Base-by-base conservation (phyloP, 345 rosid species). In the Sisymbrium altissimum region DNA sequence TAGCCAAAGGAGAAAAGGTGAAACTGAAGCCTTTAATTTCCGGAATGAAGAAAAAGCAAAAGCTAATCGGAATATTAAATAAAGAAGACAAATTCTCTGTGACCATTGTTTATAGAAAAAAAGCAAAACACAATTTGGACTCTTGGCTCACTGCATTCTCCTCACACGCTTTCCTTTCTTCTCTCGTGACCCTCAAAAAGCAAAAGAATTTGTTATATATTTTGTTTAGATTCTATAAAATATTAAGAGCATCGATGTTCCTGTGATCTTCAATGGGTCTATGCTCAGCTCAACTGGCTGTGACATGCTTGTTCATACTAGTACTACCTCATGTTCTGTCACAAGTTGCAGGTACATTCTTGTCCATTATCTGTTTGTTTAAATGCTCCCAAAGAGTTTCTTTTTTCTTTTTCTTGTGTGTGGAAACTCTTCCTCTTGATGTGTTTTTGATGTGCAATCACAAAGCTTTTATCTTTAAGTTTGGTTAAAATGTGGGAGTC, bases 331-430 rank as follows among this genome's bases (percentile, higher is more conserved):
- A 61, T 75, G 84, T 68, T 73, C 33, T 68, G 21, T 81, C 83
- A 50, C 96, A 89, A 81, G 81, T 86, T 48, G 36, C 86, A 84
- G 92, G 92, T 87, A 81, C 53, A 76, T 61, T 63, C 40, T n/a
- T 65, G 64, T 40, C 17, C 59, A 39, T 12, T 72, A 39, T 17
- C 78, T 66, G 61, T 69, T 14, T 55, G 35, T 68, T 65, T 45
- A 56, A 71, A 57, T 66, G 39, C 69, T 2, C n/a, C n/a, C 46
- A 64, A 52, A 15, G 64, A 69, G 79, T 50, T 72, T 36, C 27
- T 45, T 21, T 56, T 19, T n/a, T 13, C 1, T 21, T 17, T 5
- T 21, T 50, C 14, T 23, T 50, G 14, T 59, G 21, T 67, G 44
- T 14, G 0, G 11, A 30, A 40, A 12, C 1, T 39, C 27, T 13